Evolutionary conservation across 805 yeast genomes (phyloP), one percentile per base, ranked within the genome.

Genomic region (Candida tibetensis): DNA sequence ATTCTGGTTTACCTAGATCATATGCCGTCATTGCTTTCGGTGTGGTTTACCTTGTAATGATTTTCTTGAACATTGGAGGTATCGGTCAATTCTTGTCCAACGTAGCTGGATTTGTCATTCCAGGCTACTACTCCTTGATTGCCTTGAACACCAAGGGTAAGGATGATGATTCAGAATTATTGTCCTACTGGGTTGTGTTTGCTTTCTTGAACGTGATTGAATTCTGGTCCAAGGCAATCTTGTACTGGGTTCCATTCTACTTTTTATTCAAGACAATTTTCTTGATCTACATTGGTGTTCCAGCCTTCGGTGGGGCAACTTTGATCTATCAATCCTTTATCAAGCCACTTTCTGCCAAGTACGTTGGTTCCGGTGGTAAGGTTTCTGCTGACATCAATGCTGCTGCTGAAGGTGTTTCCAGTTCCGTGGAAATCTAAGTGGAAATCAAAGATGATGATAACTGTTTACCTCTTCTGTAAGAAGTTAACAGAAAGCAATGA

Each of bases 131-230:
- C 58, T 91, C 98, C 6, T 71, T 93, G 45, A 60, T 77, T 46
- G 98, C 99, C 16, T 72, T 93, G 49, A 85, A 81, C 62, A 84
- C 96, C 16, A 48, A 78, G 7, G 57, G 76, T 13, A 66, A 80
- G 29, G 65, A 69, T 30, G 97, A 91, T 62, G 99, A 93, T 65
- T 81, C 93, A 32, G 82, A 84, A 61, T 78, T 86, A 60, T 77
- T 93, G 57, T 86, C 97, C 10, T 93, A 93, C 74, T 93, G 99
- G 99, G 96, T 93, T 41, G 95, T 93, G n/a, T 93, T 86, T 60
- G 95, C 96, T 12, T 81, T 82, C 53, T 78, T 93, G 70, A 87
- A 82, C 62, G 90, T 93, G 37, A 60, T 88, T 55, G 99, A 93
- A 71, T 93, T 88, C 76, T 93, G 97, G 98, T 82, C 96, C 38